Evolutionary conservation across 2,329 filamentous ascomycete species (phyloP).

Genomic region (Pseudocercospora pini-densiflorae): DNA sequence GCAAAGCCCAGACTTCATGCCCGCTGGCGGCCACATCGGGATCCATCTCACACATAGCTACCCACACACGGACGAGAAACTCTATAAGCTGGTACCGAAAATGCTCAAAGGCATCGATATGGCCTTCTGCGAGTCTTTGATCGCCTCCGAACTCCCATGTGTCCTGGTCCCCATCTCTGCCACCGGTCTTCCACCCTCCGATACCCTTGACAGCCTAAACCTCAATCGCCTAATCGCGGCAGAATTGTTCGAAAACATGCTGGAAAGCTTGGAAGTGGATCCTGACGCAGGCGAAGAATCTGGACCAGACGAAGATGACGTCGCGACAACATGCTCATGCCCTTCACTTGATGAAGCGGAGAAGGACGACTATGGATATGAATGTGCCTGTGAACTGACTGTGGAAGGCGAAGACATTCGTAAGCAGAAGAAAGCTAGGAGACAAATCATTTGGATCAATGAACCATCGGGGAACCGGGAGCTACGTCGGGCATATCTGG

Average conservation of each 20-base stretch:
- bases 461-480: neutral
- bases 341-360: neutral
- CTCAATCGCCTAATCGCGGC: no score
- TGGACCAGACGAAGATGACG: no score
- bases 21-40: neutral
- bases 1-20: neutral
- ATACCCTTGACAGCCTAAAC: neutral
- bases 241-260: neutral
- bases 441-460: constrained; percentile 10
- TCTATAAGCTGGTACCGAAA: neutral
- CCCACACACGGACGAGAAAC: constrained; percentile 4
- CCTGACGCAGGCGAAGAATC: no score
- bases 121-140: constrained; percentile 6
- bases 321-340: no score
- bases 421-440: neutral
- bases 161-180: neutral
- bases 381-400: neutral
- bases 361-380: neutral
- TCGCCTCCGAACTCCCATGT: neutral
- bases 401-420: neutral
- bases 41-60: constrained; percentile 13
- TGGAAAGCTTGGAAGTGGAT: neutral
- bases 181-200: neutral
- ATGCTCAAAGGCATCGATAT: constrained; percentile 17
- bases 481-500: constrained; percentile 3